A percentile compares a stretch with the other conserved stretches of the same genome.
Evolutionary conservation across 1,284 basidiomycete species (phyloP).

Genomic region (Cryptococcus neoformans): DNA sequence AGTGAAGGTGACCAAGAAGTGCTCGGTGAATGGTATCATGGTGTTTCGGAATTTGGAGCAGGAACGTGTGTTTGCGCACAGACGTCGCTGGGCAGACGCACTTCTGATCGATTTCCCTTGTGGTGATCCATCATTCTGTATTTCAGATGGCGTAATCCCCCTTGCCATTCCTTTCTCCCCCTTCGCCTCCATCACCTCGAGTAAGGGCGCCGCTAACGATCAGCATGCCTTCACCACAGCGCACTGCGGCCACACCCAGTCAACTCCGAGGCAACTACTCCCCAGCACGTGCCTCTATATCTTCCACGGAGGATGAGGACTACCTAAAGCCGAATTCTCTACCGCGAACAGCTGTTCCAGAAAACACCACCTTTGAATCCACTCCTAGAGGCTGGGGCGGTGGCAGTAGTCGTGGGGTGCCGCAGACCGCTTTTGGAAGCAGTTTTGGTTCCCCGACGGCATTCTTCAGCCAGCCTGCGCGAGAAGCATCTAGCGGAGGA

Average conservation of each 20-base stretch:
- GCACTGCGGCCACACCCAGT: neutral
- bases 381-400: slow-evolving; percentile 14
- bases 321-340: slow-evolving; percentile 9
- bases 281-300: slow-evolving; percentile 11
- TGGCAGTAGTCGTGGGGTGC: slow-evolving; percentile 7
- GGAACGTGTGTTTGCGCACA: neutral
- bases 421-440: slow-evolving; percentile 17
- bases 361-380: slow-evolving; percentile 8
- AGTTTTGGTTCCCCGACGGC: slow-evolving; percentile 28
- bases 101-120: neutral
- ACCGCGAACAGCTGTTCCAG: slow-evolving; percentile 12
- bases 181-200: neutral
- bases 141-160: neutral
- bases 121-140: neutral
- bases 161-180: neutral
- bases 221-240: neutral
- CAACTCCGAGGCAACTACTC: neutral
- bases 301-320: slow-evolving; percentile 21
- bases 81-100: neutral
- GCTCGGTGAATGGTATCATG: neutral
- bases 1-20: neutral
- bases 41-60: neutral
- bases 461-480: slow-evolving; percentile 2
- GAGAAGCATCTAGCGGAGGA: slow-evolving; percentile 3
- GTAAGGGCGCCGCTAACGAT: neutral